These are phyloP conservation scores for Hypoxylon cercidicola DNA, from an alignment of 495 filamentous ascomycete species.

Conservation along the genomic window DNA sequence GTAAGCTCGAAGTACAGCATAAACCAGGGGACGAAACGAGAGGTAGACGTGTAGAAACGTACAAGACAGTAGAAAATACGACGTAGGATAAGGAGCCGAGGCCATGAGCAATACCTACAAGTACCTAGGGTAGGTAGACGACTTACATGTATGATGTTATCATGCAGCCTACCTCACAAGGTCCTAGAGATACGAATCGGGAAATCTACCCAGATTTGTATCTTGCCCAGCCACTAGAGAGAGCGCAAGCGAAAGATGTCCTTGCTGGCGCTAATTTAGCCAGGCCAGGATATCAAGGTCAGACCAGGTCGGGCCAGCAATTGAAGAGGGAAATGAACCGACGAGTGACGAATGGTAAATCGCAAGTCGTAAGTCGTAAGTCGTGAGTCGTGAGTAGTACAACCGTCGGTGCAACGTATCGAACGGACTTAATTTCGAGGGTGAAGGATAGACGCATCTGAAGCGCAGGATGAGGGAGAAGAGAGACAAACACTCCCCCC, in stretches of 20 bases:
- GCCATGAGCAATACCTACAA: constrained; percentile 7
- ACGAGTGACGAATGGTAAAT: neutral
- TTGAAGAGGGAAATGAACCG: neutral
- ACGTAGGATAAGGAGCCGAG: constrained; percentile 25
- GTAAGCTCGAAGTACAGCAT: constrained; percentile 23
- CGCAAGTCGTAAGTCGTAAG: too few species aligned
- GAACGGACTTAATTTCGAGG: constrained; percentile 25
- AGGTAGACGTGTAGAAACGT: constrained; percentile 19
- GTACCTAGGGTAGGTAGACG: neutral
- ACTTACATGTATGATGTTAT: neutral
- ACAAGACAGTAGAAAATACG: constrained; percentile 18
- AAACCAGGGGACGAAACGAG: constrained; percentile 32
- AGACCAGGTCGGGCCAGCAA: constrained; percentile 10
- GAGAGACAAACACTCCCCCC: too few species aligned
- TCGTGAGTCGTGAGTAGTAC: constrained; percentile 5
- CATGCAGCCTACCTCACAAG: neutral
- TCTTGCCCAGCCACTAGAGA: constrained; percentile 20
- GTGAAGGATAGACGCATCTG: constrained; percentile 31
- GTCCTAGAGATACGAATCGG: constrained; percentile 24
- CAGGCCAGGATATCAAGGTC: constrained; percentile 1
- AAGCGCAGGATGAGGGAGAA: constrained; percentile 14
- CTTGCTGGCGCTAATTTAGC: constrained; percentile 11
- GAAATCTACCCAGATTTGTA: constrained; percentile 33
- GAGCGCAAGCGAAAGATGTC: neutral
- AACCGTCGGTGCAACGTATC: constrained; percentile 33